Evolutionary conservation across 352 stramenopile genomes (phyloP).

Genomic region (Elongisporangium undulatum): DNA sequence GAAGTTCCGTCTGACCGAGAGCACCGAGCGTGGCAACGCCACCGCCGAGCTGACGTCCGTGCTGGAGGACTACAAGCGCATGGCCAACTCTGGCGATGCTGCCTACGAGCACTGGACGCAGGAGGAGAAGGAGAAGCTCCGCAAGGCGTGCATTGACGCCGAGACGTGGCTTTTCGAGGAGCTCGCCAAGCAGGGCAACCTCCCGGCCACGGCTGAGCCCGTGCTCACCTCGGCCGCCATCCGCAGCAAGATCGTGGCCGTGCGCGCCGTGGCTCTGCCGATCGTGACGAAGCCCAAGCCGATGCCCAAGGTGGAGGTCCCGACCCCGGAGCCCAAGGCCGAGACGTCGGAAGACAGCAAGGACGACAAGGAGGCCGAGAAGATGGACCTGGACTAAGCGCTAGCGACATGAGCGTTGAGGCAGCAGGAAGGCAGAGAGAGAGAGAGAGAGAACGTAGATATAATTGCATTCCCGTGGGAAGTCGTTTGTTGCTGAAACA

Average conservation of each 20-base stretch:
- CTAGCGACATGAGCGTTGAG: constrained; percentile 6
- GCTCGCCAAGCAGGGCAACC: constrained; percentile 91
- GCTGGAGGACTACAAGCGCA: constrained; percentile 94
- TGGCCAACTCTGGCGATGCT: constrained; percentile 93
- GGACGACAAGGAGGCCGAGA: constrained; percentile 42
- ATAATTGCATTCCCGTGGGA: neutral
- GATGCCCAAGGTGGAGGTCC: constrained; percentile 70
- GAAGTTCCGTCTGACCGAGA: constrained; percentile 91
- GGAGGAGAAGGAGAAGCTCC: constrained; percentile 93
- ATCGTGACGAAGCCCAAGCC: constrained; percentile 98
- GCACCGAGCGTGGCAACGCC: constrained; percentile 81
- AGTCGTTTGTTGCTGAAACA: neutral
- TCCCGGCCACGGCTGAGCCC: constrained; percentile 85
- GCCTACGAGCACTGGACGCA: constrained; percentile 94
- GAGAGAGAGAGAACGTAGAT: neutral
- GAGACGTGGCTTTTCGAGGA: constrained; percentile 96
- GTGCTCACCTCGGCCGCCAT: constrained; percentile 91
- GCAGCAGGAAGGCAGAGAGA: constrained; percentile 4
- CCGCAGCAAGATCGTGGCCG: constrained; percentile 85
- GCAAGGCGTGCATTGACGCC: constrained; percentile 83
- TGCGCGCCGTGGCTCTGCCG: constrained; percentile 87
- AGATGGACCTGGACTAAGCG: constrained; percentile 86
- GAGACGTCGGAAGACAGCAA: constrained; percentile 17
- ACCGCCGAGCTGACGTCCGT: constrained; percentile 89
- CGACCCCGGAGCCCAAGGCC: constrained; percentile 37